Evolutionary conservation across 768 basidiomycete species (phyloP).

Genomic region (Exidia glandulosa): DNA sequence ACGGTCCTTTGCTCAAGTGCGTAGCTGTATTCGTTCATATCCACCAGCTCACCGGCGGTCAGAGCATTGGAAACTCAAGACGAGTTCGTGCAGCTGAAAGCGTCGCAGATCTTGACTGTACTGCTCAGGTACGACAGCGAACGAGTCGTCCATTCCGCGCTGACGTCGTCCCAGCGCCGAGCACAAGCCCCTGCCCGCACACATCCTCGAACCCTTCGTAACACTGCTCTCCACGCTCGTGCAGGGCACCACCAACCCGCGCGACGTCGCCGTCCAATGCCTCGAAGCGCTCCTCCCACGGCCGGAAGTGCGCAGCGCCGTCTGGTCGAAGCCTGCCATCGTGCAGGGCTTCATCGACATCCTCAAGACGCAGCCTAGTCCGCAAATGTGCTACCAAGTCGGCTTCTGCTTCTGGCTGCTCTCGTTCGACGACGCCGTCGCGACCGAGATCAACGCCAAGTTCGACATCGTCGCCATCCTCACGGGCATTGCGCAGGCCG

Average conservation of each 20-base stretch:
- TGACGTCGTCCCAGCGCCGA: slow-evolving; percentile 31
- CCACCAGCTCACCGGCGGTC: neutral
- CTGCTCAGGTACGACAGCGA: slow-evolving; percentile 54
- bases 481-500: slow-evolving; percentile 71
- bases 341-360: slow-evolving; percentile 71
- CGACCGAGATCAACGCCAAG: slow-evolving; percentile 78
- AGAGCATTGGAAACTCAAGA: slow-evolving; percentile 80
- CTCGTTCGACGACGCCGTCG: slow-evolving; percentile 79
- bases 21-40: neutral
- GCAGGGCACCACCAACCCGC: slow-evolving; percentile 54
- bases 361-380: slow-evolving; percentile 65
- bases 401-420: slow-evolving; percentile 89
- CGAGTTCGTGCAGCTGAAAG: slow-evolving; percentile 91
- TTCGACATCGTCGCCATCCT: slow-evolving; percentile 83
- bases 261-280: slow-evolving; percentile 87
- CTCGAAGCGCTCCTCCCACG: slow-evolving; percentile 75
- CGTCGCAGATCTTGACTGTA: slow-evolving; percentile 77
- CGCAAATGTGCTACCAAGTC: slow-evolving; percentile 94
- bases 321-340: slow-evolving; percentile 66
- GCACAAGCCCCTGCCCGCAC: slow-evolving; percentile 33
- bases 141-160: neutral
- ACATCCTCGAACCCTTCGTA: slow-evolving; percentile 51
- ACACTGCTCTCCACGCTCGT: slow-evolving; percentile 48
- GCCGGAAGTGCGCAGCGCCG: slow-evolving; percentile 66
- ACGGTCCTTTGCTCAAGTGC: slow-evolving; percentile 65